Conservation (phyloP, 208 protist species). For the Crithidia acanthocephali region DNA sequence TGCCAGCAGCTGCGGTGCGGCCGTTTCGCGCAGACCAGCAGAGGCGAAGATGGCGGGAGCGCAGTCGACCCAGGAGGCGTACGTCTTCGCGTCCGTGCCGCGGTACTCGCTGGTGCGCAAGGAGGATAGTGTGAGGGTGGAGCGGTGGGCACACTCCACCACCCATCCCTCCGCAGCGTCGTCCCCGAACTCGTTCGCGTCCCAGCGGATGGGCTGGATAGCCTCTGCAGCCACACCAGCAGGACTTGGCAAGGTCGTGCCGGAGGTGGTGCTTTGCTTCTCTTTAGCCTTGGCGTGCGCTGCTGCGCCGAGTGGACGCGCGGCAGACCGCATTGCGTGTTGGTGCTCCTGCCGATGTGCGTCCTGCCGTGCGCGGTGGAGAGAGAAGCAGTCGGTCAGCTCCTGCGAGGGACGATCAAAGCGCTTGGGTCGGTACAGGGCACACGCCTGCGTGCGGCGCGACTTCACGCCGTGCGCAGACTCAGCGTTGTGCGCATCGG, state of each 20-base stretch:
- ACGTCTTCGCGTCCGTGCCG: conserved; percentile 37
- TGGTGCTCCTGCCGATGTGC: conserved; percentile 1
- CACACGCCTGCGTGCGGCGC: background rate
- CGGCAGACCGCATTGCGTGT: conserved; percentile 7
- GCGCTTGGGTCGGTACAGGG: conserved; percentile 22
- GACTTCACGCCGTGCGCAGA: too few species aligned
- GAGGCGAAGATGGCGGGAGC: too few species aligned
- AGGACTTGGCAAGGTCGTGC: too few species aligned
- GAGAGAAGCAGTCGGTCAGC: background rate
- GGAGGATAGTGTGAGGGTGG: conserved; percentile 47
- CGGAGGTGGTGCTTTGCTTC: background rate
- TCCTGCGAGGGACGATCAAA: background rate
- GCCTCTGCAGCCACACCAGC: too few species aligned
- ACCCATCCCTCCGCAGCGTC: conserved; percentile 15
- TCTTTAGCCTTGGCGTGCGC: too few species aligned
- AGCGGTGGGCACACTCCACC: conserved; percentile 44
- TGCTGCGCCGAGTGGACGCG: too few species aligned
- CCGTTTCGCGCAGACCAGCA: too few species aligned
- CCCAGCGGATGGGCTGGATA: conserved; percentile 11
- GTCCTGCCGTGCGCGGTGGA: conserved; percentile 9
- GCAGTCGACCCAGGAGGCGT: conserved; percentile 47
- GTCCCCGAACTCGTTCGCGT: conserved; percentile 29
- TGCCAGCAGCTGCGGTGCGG: too few species aligned
- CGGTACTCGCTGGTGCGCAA: conserved; percentile 55
- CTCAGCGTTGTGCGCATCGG: too few species aligned